Base-by-base conservation (phyloP, 371 early-diverging fungal species). In the Mortierella sp. region DNA sequence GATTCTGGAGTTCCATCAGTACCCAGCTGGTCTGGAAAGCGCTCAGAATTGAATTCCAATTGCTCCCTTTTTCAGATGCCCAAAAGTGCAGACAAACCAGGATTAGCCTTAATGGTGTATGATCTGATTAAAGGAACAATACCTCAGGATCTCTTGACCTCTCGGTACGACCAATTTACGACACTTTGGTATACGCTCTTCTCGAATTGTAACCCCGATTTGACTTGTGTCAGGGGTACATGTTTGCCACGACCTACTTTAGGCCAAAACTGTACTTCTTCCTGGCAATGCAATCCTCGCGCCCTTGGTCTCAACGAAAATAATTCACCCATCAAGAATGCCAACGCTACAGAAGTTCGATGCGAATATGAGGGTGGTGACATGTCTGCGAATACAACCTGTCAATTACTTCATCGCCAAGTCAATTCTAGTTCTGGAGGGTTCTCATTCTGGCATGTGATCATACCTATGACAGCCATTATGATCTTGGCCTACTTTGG, bases 251-350 rank as follows among this genome's bases (percentile, higher is more conserved):
- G 79, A n/a, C 79, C 79, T 3, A 62, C 31, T 12, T 35, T 70
- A 32, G 70, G 70, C 17, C 66, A 79, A 40, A 49, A 56, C 28
- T 79, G 79, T 37, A 69, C 66, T 22, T 64, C 79, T 19, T 73
- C 70, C 10, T 79, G 79, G 79, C 74, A 79, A 28, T 79, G 79
- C n/a, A 79, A 79, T 26, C 60, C 79, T 0, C 64, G 47, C 34
- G 79, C 79, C 2, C 37, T 79, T 31, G 79, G 79, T 10, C 74
- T 79, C 54, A 62, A 79, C 40, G 79, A 66, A 34, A 63, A 65
- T 60, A 79, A 79, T 22, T 28, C 34, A 2, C 73, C 74, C 1
- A 73, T 79, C 29, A 29, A 66, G 31, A 57, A 60, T 0, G 62
- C 74, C 7, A 79, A 69, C 15, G 34, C 60, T 56, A 68, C 72